These are phyloP conservation scores for Paecilomyces dactylethromorphus DNA, from an alignment of 2,329 filamentous ascomycete species.

Conservation along the genomic window DNA sequence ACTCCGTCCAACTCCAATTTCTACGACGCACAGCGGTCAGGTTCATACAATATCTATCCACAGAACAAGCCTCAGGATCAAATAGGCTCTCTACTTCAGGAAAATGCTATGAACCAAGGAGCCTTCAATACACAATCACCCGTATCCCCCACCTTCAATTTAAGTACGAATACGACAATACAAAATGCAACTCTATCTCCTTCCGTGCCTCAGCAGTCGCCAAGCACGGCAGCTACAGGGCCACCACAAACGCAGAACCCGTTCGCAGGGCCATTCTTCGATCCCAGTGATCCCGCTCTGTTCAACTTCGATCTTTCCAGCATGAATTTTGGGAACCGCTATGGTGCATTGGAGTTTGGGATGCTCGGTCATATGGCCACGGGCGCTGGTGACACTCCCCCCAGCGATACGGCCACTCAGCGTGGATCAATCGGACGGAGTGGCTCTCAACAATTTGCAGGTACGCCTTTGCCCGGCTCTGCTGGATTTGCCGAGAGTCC, in stretches of 20 bases:
- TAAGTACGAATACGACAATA: constrained; percentile 37
- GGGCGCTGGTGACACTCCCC: constrained; percentile 73
- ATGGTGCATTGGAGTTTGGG: constrained; percentile 89
- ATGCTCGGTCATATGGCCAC: constrained; percentile 96
- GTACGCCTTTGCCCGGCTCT: constrained; percentile 24
- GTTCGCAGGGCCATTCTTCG: constrained; percentile 62
- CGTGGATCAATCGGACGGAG: constrained; percentile 41
- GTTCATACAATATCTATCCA: constrained; percentile 33
- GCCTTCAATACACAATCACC: constrained; percentile 67
- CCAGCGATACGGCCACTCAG: constrained; percentile 53
- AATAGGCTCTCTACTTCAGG: constrained; percentile 40
- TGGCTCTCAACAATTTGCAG: constrained; percentile 34
- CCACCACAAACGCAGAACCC: constrained; percentile 31
- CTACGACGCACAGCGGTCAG: constrained; percentile 32
- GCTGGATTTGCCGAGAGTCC: constrained; percentile 40
- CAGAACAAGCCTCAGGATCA: constrained; percentile 29
- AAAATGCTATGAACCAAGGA: constrained; percentile 36
- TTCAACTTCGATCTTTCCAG: constrained; percentile 96
- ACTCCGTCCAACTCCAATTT: constrained; percentile 35
- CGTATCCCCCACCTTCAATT: constrained; percentile 63
- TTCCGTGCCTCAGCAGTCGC: constrained; percentile 42
- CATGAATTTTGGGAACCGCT: constrained; percentile 92
- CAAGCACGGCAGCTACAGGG: constrained; percentile 39
- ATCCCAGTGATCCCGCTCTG: constrained; percentile 82
- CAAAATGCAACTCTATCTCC: constrained; percentile 28